Conservation (phyloP, 257 asterid genomes). For the Nicotiana undulata region DNA sequence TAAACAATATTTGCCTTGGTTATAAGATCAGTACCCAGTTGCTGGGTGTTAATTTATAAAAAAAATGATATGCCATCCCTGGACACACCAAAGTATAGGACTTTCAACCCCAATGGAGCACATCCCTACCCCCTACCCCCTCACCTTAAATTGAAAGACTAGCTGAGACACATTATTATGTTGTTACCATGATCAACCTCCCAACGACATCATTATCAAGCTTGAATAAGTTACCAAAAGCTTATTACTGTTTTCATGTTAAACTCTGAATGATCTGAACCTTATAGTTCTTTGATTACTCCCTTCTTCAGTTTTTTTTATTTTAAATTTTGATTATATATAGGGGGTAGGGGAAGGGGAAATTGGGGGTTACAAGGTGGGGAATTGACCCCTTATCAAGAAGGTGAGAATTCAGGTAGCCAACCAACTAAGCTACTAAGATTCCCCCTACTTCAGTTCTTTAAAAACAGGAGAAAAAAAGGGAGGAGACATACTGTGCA, state of each 20-base stretch:
- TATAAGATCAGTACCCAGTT: too few relatives aligned
- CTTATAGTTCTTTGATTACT: not conserved
- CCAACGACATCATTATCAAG: not conserved
- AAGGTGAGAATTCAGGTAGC: too few relatives aligned
- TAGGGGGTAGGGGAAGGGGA: too few relatives aligned
- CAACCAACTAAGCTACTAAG: too few relatives aligned
- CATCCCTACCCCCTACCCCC: not conserved
- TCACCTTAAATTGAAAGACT: not conserved
- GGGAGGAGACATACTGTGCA: conserved; percentile 23
- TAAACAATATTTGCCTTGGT: too few relatives aligned
- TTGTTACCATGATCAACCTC: not conserved
- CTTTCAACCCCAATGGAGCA: not conserved
- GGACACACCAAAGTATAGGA: not conserved
- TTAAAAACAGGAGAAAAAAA: not conserved
- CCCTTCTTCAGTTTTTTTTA: not conserved
- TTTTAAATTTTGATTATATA: too few relatives aligned
- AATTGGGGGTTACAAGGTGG: too few relatives aligned
- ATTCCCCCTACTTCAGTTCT: not conserved
- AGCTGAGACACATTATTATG: not conserved
- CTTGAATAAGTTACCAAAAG: not conserved
- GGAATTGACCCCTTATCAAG: too few relatives aligned
- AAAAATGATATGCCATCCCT: not conserved
- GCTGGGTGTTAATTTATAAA: too few relatives aligned
- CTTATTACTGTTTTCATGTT: not conserved
- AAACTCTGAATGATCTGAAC: not conserved